Base-by-base conservation (phyloP, 768 basidiomycete species). In the Lenzites betulinus region DNA sequence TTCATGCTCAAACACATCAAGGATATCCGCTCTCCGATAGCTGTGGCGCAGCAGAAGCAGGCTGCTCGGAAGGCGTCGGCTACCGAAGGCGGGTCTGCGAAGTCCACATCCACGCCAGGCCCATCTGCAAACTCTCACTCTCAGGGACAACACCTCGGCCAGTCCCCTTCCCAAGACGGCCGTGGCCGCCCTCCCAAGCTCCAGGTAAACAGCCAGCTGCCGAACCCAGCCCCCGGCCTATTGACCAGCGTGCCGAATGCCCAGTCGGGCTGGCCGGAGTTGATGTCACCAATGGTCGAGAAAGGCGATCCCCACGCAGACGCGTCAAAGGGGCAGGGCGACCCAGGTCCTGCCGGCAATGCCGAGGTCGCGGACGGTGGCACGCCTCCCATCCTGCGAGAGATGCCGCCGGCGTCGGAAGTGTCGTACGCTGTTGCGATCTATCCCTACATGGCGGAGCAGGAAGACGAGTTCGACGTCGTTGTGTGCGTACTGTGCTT, bases 1-100 rank as follows among this genome's bases (percentile, higher is more conserved):
- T 99, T 99, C 75, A 99, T 99, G 97, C 83, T 96, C 54, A 92
- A 95, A 64, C 93, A 96, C 64, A 95, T 95, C 75, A 90, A 90
- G 70, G 97, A 99, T 70, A 98, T 99, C 61, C 89, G 93, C 47
- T 97, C 95, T 7, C 97, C 97, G 0, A 98, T 98, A 63, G 93
- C 88, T 9, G 94, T 98, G 42, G 97, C 97, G 3, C 91, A 95
- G 68, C 92, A 95, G 73, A 99, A 99, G 74, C 95, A 97, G 69
- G 92, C 92, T 2, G 84, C 89, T 9, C 87, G 94, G 44, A 92
- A 91, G 74, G 90, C 90, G 63, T 48, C 69, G 60, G 55, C 67
- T 58, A 36, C 73, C 81, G 65, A 78, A 78, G 48, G 51, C 16
- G 53, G 62, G 15, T 66, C 64, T 75, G 78, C 51, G 71, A 78